phyloP scores from a whole-genome alignment of 495 filamentous ascomycete species.

The Lophiostoma macrostomum region DNA sequence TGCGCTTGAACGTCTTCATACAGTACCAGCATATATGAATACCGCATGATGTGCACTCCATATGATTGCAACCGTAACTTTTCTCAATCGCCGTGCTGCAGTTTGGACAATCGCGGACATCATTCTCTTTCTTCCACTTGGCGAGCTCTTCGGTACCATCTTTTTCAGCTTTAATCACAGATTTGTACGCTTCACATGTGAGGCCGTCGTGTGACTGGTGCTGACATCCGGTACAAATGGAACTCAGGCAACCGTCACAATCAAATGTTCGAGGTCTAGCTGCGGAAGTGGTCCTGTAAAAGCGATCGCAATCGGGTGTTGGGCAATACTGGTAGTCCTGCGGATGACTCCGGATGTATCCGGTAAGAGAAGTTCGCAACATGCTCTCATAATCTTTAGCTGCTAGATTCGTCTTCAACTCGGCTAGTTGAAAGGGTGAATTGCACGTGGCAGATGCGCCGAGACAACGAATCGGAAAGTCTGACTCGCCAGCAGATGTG shows the following conservation, averaged over 20 bases:
- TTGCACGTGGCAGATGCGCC: conserved; percentile 1
- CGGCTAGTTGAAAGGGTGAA: conserved; percentile 1
- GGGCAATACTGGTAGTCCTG: conserved; percentile 25
- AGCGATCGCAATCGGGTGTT: conserved; percentile 26
- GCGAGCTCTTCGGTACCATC: conserved; percentile 12
- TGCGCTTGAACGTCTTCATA: conserved; percentile 20
- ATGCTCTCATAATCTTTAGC: conserved; percentile 8
- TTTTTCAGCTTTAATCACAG: conserved; percentile 2
- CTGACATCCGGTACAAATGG: conserved; percentile 27
- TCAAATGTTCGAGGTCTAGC: conserved; percentile 10
- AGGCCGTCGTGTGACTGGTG: conserved; percentile 12
- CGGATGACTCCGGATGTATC: conserved; percentile 19
- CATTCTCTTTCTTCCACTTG: conserved; percentile 26
- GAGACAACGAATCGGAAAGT: conserved; percentile 16
- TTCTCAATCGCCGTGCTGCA: conserved; percentile 29
- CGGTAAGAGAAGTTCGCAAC: conserved; percentile 10
- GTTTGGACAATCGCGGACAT: conserved; percentile 28
- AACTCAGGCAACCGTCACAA: conserved; percentile 24
- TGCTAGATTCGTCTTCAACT: conserved; percentile 1
- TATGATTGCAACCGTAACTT: conserved; percentile 31
- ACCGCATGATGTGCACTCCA: conserved; percentile 23
- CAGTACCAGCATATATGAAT: conserved; percentile 35
- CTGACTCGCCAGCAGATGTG: background rate
- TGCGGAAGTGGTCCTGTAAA: conserved; percentile 14
- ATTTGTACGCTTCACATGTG: conserved; percentile 17